Evolutionary conservation across 805 yeast species (phyloP).

Genomic region (Saccharomycopsis fodiens): DNA sequence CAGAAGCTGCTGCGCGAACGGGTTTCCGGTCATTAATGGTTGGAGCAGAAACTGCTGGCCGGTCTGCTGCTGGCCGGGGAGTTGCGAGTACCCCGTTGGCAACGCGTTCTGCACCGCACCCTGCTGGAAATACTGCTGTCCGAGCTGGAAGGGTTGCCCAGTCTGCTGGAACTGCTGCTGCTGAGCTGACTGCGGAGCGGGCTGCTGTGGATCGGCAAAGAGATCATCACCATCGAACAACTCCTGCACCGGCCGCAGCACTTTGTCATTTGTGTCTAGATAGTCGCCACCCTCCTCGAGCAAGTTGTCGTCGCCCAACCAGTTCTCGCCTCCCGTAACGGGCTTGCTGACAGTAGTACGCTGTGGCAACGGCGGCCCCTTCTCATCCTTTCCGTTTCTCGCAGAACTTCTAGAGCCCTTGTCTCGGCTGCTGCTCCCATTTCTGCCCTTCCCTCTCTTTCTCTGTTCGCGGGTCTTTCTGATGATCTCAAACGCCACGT

Average conservation of each 20-base stretch:
- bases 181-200: not conserved
- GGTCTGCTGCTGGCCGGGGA: conserved; percentile 2
- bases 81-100: conserved; percentile 1
- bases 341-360: conserved; percentile 17
- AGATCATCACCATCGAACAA: conserved; percentile 18
- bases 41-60: not conserved
- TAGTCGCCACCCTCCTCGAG: conserved; percentile 15
- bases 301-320: conserved; percentile 17
- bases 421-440: not conserved
- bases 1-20: conserved; percentile 5
- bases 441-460: not conserved
- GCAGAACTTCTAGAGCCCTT: not conserved
- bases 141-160: no score
- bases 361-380: conserved; percentile 18
- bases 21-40: conserved; percentile 17
- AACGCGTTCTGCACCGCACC: no score
- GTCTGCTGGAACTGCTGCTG: conserved; percentile 10
- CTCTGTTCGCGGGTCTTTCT: conserved; percentile 31
- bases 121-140: no score
- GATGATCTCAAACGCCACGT: conserved; percentile 51
- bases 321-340: conserved; percentile 6
- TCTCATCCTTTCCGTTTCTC: not conserved
- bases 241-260: conserved; percentile 15
- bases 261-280: conserved; percentile 10
- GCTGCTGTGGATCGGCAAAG: not conserved